Evolutionary conservation across 148 eudicot genomes (phyloP).

Genomic region (Polygonum maritimum): DNA sequence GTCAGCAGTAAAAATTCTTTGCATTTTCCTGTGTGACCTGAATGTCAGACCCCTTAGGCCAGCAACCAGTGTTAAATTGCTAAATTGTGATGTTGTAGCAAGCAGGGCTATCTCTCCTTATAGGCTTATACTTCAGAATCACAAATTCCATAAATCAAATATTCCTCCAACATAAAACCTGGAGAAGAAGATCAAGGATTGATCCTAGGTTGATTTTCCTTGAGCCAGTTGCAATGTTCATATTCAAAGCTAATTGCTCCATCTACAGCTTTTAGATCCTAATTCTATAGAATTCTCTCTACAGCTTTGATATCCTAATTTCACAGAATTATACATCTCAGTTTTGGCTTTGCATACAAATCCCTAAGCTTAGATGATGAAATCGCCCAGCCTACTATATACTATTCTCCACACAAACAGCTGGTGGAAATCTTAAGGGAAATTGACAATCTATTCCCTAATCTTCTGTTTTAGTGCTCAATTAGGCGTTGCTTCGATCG

Average conservation of each 20-base stretch:
- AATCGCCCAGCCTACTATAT: neutral
- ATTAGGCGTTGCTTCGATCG: neutral
- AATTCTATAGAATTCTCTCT: neutral
- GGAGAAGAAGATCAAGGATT: neutral
- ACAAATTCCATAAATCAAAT: neutral
- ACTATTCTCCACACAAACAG: neutral
- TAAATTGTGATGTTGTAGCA: neutral
- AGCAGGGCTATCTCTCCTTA: neutral
- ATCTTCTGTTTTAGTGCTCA: neutral
- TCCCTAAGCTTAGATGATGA: neutral
- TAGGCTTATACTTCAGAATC: neutral
- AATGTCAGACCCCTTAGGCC: neutral
- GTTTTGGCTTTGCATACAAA: neutral
- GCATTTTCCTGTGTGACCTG: neutral
- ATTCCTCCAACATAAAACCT: neutral
- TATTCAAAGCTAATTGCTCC: neutral
- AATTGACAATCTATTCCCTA: neutral
- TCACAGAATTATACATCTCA: neutral
- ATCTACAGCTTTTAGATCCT: neutral
- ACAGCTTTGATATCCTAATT: neutral
- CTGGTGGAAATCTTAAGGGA: neutral
- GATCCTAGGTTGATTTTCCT: neutral
- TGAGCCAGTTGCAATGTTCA: neutral
- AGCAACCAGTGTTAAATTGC: neutral
- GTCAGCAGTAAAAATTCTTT: neutral